Evolutionary conservation across 2,329 filamentous ascomycete species (phyloP), one percentile per base, ranked within the genome.

Genomic region (Ceratocystis lukuohia): DNA sequence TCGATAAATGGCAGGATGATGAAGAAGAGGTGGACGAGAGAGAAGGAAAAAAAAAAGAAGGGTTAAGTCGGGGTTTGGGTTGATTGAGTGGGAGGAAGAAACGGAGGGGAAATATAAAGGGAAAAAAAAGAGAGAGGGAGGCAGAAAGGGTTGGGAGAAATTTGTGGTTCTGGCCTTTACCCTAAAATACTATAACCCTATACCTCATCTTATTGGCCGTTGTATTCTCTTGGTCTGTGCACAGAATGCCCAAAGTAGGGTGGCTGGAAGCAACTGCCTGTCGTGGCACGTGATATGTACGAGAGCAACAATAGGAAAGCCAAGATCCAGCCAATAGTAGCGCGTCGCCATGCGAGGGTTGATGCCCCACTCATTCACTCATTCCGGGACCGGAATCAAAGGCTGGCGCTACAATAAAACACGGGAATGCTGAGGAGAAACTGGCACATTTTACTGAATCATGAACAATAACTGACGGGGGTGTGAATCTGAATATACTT

Each of bases 21-120:
- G 28, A 30, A 33, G 17, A 30, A 30, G 15, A 57, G 30, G 20
- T n/a, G 53, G 25, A 57, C 22, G 53, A 30, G 28, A 57, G 22
- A 50, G 22, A 50, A 25, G n/a, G n/a, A 3, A 46, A 37, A 66
- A 22, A 61, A 65, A 41, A 41, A 41, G 66, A 68, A 68, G 66
- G 66, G 66, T 68, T 68, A 68, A 65, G 56, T 68, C 59, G 63
- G 66, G 66, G 66, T 68, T 68, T 65, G 66, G 66, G 66, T 68
- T 61, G 37, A 41, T 12, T 12, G 37, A 41, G 66, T 25, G 30
- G 65, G 62, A 44, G 30, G 37, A 53, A 33, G 44, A 50, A 45
- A 46, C 10, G 37, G 37, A 45, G 46, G 44, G 25, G 28, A 61
- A 37, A 61, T 30, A 20, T 30, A 63, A 68, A 48, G 33, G 37